Conservation (phyloP, 2,329 filamentous ascomycete species). For the Thielaviopsis ethacetica region DNA sequence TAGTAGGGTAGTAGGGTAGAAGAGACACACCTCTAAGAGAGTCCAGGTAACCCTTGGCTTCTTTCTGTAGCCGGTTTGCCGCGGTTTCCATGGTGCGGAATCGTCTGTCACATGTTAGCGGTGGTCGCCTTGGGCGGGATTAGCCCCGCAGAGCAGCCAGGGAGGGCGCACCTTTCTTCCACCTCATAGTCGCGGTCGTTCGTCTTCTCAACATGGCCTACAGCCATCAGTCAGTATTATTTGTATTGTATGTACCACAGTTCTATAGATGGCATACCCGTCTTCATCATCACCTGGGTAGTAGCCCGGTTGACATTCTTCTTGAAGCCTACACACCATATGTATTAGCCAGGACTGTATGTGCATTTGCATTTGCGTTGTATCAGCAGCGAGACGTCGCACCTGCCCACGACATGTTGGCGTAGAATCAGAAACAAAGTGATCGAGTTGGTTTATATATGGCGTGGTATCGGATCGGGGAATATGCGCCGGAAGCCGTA, state of each 20-base stretch:
- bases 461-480: too few relatives aligned
- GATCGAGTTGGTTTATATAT: neutral
- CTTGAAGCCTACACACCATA: slow-evolving; percentile 25
- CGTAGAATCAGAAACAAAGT: slow-evolving; percentile 7
- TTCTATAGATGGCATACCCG: slow-evolving; percentile 36
- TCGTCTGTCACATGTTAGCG: slow-evolving; percentile 38
- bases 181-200: slow-evolving; percentile 98
- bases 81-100: slow-evolving; percentile 97
- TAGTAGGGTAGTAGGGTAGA: neutral
- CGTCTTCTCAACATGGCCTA: slow-evolving; percentile 92
- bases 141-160: neutral
- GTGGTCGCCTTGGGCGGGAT: neutral
- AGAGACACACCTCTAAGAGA: slow-evolving; percentile 60
- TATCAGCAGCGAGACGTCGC: slow-evolving; percentile 10
- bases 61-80: slow-evolving; percentile 81
- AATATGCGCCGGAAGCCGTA: too few relatives aligned
- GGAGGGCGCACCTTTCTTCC: slow-evolving; percentile 55
- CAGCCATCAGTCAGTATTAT: neutral
- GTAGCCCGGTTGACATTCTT: slow-evolving; percentile 98
- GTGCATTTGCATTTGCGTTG: slow-evolving; percentile 12
- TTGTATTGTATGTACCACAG: too few relatives aligned
- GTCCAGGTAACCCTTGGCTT: slow-evolving; percentile 95
- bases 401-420: slow-evolving; percentile 58
- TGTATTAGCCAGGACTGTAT: slow-evolving; percentile 19
- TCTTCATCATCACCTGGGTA: slow-evolving; percentile 99